Evolutionary conservation across 495 filamentous ascomycete species (phyloP).

Genomic region (Daldinia decipiens): DNA sequence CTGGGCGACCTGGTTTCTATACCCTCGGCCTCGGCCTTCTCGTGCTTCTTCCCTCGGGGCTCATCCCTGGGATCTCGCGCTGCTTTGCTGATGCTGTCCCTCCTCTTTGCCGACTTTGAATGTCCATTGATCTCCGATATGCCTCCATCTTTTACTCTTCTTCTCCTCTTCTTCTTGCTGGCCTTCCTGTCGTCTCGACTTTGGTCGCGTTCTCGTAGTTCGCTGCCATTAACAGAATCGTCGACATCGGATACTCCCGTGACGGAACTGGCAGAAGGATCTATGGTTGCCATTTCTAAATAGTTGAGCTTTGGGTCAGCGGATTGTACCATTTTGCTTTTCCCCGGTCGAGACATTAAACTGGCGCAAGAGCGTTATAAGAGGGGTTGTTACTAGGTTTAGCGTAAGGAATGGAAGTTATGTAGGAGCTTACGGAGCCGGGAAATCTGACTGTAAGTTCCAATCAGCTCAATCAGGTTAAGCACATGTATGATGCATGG

Average conservation of each 20-base stretch:
- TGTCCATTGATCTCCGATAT: constrained; percentile 46
- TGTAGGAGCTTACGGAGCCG: constrained; percentile 12
- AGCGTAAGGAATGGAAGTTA: neutral
- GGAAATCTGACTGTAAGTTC: constrained; percentile 13
- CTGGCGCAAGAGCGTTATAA: constrained; percentile 13
- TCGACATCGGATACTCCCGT: constrained; percentile 39
- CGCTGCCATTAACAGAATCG: constrained; percentile 40
- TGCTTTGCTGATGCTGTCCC: constrained; percentile 69
- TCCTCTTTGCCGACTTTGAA: constrained; percentile 49
- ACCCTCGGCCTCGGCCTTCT: constrained; percentile 47
- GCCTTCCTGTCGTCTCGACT: constrained; percentile 30
- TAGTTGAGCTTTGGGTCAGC: constrained; percentile 23
- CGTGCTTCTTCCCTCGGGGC: constrained; percentile 57
- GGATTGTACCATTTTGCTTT: constrained; percentile 47
- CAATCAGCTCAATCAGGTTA: constrained; percentile 18
- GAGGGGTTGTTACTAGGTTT: constrained; percentile 9
- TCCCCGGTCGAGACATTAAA: constrained; percentile 2
- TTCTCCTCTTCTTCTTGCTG: constrained; percentile 42
- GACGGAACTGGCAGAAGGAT: constrained; percentile 29
- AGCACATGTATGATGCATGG: constrained; percentile 16
- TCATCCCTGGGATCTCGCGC: constrained; percentile 81
- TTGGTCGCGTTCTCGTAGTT: constrained; percentile 24
- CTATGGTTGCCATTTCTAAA: constrained; percentile 1
- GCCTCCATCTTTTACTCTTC: constrained; percentile 42
- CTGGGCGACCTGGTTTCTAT: constrained; percentile 59